phyloP scores from a whole-genome alignment of 2,329 filamentous ascomycete genomes.

The Exophiala aquamarina region DNA sequence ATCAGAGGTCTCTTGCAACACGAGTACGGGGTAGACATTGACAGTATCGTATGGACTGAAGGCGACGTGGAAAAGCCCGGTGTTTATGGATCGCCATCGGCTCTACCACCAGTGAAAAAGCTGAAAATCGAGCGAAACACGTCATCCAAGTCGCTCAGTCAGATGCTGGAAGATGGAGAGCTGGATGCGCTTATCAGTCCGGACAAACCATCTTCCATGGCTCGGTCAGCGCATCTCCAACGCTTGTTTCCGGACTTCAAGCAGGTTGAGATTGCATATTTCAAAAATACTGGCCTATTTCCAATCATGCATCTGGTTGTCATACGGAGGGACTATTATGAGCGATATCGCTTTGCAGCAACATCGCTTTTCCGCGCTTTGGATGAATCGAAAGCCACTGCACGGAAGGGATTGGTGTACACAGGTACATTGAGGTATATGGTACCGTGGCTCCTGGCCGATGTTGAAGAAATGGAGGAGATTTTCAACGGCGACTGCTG shows the following conservation, averaged over 20 bases:
- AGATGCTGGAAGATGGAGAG: slow-evolving; percentile 37
- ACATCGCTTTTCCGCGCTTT: slow-evolving; percentile 36
- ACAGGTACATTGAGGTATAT: slow-evolving; percentile 34
- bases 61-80: slow-evolving; percentile 33
- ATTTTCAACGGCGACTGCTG: no score
- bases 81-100: slow-evolving; percentile 32
- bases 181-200: slow-evolving; percentile 40
- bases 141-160: slow-evolving; percentile 33
- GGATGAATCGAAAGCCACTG: slow-evolving; percentile 35
- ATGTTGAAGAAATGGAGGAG: slow-evolving; percentile 36
- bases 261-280: slow-evolving; percentile 36
- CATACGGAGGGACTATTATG: slow-evolving; percentile 29
- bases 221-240: slow-evolving; percentile 29
- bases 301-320: slow-evolving; percentile 37
- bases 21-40: slow-evolving; percentile 35
- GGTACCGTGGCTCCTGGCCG: slow-evolving; percentile 36
- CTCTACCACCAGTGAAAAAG: no score
- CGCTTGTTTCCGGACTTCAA: slow-evolving; percentile 39
- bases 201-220: slow-evolving; percentile 33
- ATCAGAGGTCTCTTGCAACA: slow-evolving; percentile 35
- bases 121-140: no score
- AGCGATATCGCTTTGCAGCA: slow-evolving; percentile 33
- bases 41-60: slow-evolving; percentile 35
- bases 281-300: slow-evolving; percentile 31
- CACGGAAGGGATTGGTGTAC: slow-evolving; percentile 31